phyloP scores from a whole-genome alignment of 2,329 filamentous ascomycete genomes.

The Pyrenophora graminea region DNA sequence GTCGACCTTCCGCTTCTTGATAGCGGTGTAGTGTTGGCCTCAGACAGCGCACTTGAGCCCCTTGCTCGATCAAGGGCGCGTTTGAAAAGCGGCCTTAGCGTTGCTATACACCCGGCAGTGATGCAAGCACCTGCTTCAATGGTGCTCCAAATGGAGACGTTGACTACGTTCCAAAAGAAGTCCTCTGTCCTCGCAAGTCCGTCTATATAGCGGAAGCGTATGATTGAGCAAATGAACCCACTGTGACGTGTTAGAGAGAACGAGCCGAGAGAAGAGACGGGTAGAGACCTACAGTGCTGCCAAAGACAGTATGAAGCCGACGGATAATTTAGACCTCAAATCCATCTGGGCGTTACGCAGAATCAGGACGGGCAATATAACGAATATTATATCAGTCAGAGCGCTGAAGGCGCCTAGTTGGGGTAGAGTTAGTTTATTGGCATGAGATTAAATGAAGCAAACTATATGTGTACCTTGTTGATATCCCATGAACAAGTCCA shows the following conservation, averaged over 20 bases:
- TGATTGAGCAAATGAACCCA: constrained; percentile 59
- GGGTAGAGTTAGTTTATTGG: no score
- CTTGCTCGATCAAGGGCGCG: constrained; percentile 4
- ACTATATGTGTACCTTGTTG: constrained; percentile 22
- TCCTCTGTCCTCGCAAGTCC: constrained; percentile 49
- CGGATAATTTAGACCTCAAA: constrained; percentile 55
- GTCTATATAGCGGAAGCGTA: constrained; percentile 56
- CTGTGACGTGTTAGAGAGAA: constrained; percentile 24
- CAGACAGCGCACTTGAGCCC: neutral
- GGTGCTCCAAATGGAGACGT: constrained; percentile 50
- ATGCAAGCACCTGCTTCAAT: constrained; percentile 48
- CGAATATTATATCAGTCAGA: constrained; percentile 39
- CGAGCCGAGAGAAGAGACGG: neutral
- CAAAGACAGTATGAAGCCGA: constrained; percentile 60
- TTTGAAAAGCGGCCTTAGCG: constrained; percentile 55
- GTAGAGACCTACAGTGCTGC: constrained; percentile 34
- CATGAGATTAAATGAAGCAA: no score
- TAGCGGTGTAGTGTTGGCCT: constrained; percentile 1
- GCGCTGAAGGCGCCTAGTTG: constrained; percentile 33
- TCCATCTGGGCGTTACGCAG: constrained; percentile 63
- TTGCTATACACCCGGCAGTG: constrained; percentile 56
- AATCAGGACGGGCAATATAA: constrained; percentile 50
- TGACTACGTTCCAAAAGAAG: constrained; percentile 53
- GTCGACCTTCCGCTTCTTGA: constrained; percentile 7
- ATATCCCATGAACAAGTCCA: constrained; percentile 60